Evolutionary conservation across 306 rosid genomes (phyloP).

Genomic region (Aeschynomene evenia): DNA sequence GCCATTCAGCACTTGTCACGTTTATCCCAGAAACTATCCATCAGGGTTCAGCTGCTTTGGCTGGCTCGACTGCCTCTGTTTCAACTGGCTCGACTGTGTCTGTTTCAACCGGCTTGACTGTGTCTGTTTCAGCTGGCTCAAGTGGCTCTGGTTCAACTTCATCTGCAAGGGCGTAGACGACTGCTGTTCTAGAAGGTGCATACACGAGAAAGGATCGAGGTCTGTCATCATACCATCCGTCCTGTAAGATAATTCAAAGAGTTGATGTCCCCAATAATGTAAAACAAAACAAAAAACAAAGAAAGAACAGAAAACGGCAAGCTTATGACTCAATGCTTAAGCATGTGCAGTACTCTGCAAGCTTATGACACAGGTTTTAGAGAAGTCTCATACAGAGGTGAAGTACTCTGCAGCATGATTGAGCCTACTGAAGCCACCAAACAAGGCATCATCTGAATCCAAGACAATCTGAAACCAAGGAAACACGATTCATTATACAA

Average conservation of each 20-base stretch:
- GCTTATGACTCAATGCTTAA: neutral
- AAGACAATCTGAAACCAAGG: slow-evolving; percentile 61
- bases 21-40: slow-evolving; percentile 19
- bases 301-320: neutral
- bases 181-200: slow-evolving; percentile 82
- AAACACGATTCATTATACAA: neutral
- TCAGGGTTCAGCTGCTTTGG: slow-evolving; percentile 41
- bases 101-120: too few relatives aligned
- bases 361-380: neutral
- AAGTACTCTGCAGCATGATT: slow-evolving; percentile 69
- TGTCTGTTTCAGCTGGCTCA: too few relatives aligned
- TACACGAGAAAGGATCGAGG: slow-evolving; percentile 78
- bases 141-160: slow-evolving; percentile 31
- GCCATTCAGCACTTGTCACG: slow-evolving; percentile 21
- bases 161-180: slow-evolving; percentile 62
- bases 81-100: slow-evolving; percentile 19
- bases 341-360: neutral
- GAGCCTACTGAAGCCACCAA: slow-evolving; percentile 78
- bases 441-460: slow-evolving; percentile 76
- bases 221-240: slow-evolving; percentile 62
- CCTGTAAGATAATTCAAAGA: slow-evolving; percentile 50
- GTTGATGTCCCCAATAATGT: slow-evolving; percentile 15
- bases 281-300: slow-evolving; percentile 14
- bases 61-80: neutral
- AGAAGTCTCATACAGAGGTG: slow-evolving; percentile 50